These are phyloP conservation scores for Phaseolus lunatus DNA, from an alignment of 306 rosid genomes.

Conservation along the genomic window DNA sequence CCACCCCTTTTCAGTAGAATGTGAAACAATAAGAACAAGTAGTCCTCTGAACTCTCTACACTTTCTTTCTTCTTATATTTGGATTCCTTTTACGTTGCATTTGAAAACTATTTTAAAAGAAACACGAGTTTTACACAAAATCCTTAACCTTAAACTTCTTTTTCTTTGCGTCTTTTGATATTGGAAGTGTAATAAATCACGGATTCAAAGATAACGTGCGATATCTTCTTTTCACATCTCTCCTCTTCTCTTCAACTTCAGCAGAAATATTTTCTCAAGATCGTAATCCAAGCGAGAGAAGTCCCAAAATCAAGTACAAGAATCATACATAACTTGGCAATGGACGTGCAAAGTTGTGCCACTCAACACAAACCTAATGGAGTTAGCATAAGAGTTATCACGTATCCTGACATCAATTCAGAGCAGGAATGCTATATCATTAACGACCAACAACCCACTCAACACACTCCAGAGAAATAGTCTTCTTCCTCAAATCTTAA, in stretches of 20 bases:
- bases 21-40: neutral
- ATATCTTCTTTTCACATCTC: neutral
- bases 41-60: neutral
- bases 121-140: no score
- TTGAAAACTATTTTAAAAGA: neutral
- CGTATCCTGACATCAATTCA: neutral
- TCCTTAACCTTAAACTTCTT: neutral
- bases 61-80: neutral
- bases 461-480: slow-evolving; percentile 37
- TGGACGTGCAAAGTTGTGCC: neutral
- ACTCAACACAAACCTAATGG: neutral
- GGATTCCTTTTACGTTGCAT: neutral
- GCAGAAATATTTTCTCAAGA: neutral
- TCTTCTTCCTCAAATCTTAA: slow-evolving; percentile 45
- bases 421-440: slow-evolving; percentile 27
- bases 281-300: neutral
- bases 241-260: neutral
- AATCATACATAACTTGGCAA: neutral
- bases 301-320: neutral
- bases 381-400: slow-evolving; percentile 18
- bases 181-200: neutral
- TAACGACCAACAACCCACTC: neutral
- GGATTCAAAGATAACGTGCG: neutral
- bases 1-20: neutral
- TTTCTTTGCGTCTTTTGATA: neutral